Conservation (phyloP, 257 asterid species). For the Solanum clarkiae region DNA sequence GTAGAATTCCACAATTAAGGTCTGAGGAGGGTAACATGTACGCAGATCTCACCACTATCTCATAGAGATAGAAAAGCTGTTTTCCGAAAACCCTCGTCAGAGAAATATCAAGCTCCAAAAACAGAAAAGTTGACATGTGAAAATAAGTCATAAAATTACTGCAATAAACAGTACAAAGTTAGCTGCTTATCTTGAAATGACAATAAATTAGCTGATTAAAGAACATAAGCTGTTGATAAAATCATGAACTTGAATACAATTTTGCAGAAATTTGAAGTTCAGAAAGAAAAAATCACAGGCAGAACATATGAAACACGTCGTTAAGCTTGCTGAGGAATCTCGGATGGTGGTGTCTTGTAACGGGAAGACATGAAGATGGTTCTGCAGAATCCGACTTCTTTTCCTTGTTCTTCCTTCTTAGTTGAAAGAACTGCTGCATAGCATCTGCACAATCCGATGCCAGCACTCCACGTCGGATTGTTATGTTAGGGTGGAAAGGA, state of each 20-base stretch:
- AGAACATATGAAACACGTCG: constrained; percentile 52
- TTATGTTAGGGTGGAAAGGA: constrained; percentile 89
- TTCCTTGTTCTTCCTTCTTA: constrained; percentile 60
- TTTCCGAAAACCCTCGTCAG: too few relatives aligned
- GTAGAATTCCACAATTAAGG: too few relatives aligned
- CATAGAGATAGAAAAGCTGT: too few relatives aligned
- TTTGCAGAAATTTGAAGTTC: background rate
- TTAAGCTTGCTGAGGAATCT: constrained; percentile 62
- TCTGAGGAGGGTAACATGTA: too few relatives aligned
- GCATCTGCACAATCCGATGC: constrained; percentile 77
- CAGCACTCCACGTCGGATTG: constrained; percentile 59
- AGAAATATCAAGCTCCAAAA: too few relatives aligned
- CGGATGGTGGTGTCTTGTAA: constrained; percentile 44
- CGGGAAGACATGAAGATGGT: constrained; percentile 53
- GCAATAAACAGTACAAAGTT: background rate
- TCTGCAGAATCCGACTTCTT: constrained; percentile 33
- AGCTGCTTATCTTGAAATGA: background rate
- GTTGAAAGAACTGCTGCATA: constrained; percentile 84
- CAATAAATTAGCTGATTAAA: background rate
- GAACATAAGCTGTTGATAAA: background rate
- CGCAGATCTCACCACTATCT: too few relatives aligned
- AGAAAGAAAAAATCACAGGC: constrained; percentile 20
- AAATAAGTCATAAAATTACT: background rate
- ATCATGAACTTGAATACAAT: background rate
- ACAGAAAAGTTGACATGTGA: background rate